Base-by-base conservation (phyloP, 352 stramenopile species). In the Ochromonadaceae sp. region DNA sequence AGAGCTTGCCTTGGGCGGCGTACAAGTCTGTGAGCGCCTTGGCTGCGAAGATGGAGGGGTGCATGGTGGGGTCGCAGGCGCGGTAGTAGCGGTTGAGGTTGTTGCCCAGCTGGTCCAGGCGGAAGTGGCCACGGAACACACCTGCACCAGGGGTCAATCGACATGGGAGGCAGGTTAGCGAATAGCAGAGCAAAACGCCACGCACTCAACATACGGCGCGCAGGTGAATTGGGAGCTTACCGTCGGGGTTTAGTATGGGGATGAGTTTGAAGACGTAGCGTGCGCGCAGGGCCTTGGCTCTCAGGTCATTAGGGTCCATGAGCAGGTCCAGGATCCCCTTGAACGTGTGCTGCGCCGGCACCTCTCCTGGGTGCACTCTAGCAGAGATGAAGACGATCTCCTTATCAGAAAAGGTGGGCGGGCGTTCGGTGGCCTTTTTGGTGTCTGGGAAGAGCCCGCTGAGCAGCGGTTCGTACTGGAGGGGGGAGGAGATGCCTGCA, bases 61-160 rank as follows among this genome's bases (percentile, higher is more conserved):
- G 76, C 9, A 67, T 22, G 0, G 72, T 61, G 0, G 66, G 46
- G 10, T 78, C 66, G 0, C 80, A 80, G 1, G 71, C 59, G 53
- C 77, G 74, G 67, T 93, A 94, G 42, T 88, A 81, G 34, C 86
- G 77, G 71, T 94, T 93, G 42, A 94, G 68, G 70, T 93, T 94
- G 30, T 86, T 75, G 2, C 85, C 85, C 1, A 79, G 75, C 3
- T 76, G 77, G 52, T 94, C 85, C 12, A 80, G 84, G 14, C 86
- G 78, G 66, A 90, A 92, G 67, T 87, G 85, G 4, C 86, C 86
- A 40, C 81, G 74, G 34, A 72, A 84, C 0, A 91, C 80, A n/a
- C 52, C 52, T 58, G n/a, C n/a, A n/a, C n/a, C n/a, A n/a, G n/a
- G n/a, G n/a, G n/a, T n/a, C n/a, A n/a, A n/a, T n/a, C n/a, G n/a